Conservation (phyloP, 2,329 filamentous ascomycete species). For the Colletotrichum melonis region DNA sequence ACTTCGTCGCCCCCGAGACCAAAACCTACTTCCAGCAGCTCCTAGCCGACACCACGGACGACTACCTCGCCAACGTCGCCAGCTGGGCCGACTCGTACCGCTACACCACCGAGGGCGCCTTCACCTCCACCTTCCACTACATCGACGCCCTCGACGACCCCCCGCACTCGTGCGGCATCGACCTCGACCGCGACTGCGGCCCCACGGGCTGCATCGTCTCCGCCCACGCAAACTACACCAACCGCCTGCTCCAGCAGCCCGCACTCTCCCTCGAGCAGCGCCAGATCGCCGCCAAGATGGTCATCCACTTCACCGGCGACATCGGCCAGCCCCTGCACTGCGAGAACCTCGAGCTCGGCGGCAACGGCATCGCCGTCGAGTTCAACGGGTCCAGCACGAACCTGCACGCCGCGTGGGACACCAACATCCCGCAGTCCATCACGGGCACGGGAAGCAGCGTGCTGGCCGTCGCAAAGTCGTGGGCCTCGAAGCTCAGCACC, state of each 20-base stretch:
- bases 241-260: conserved; percentile 51
- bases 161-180: conserved; percentile 33
- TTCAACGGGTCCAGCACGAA: conserved; percentile 65
- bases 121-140: conserved; percentile 37
- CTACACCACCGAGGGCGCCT: conserved; percentile 37
- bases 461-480: conserved; percentile 49
- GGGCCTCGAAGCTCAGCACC: conserved; percentile 48
- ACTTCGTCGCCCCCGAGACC: conserved; percentile 57
- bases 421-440: conserved; percentile 61
- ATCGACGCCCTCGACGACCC: conserved; percentile 37
- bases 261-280: conserved; percentile 48
- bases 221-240: conserved; percentile 37
- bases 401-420: conserved; percentile 72
- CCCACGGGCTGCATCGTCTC: conserved; percentile 35
- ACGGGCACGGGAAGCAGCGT: conserved; percentile 52
- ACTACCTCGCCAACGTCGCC: conserved; percentile 61
- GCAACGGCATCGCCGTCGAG: conserved; percentile 57
- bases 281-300: conserved; percentile 37
- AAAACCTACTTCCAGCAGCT: conserved; percentile 32
- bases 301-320: conserved; percentile 37
- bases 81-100: conserved; percentile 40
- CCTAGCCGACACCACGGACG: conserved; percentile 54
- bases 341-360: conserved; percentile 35
- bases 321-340: conserved; percentile 38
- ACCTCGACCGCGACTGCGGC: conserved; percentile 37